Base-by-base conservation (phyloP, 78 protist species). In the Diacronema lutheri region DNA sequence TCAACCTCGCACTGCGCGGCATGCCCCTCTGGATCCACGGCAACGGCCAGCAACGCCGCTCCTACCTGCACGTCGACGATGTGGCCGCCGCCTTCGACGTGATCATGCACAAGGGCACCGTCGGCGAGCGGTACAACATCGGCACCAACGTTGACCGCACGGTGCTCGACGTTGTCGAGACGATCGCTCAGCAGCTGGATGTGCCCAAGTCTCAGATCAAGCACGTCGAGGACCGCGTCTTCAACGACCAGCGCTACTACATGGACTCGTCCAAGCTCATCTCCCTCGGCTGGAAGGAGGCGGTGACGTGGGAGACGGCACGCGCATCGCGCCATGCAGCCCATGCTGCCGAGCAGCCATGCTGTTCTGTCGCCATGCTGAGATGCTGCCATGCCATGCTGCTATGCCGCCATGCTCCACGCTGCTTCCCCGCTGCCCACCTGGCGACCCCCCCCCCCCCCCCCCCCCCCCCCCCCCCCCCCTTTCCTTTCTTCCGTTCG, bases 171-270 rank as follows among this genome's bases (percentile, higher is more conserved):
- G 77, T 96, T 4, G 94, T 97, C 11, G 2, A 55, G 40, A 6
- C 40, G 69, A 65, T 85, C 64, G 31, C 35, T 60, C 21, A 20
- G 31, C 68, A 46, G 20, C 33, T 57, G n/a, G 23, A 55, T 13
- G 46, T 31, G 13, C 33, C 19, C 12, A 4, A 41, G 6, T 73
- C 37, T 21, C 12, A 13, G 69, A 13, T 93, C 44, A 71, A n/a
- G 25, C 73, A 29, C 82, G 96, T 96, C 46, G 57, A 37, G 4
- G 97, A 96, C 84, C 87, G 98, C 44, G 86, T 87, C 40, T 95
- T 94, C 85, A 96, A 96, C 74, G 98, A 96, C 82, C 46, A 71
- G 71, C 88, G 95, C 61, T 94, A 93, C 81, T 33, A 11, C 40
- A 68, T 93, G 35, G 41, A 41, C 85, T 33, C 90, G 41, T 0